phyloP scores from a whole-genome alignment of 2,329 filamentous ascomycete genomes.

The Diplodia sapinea region DNA sequence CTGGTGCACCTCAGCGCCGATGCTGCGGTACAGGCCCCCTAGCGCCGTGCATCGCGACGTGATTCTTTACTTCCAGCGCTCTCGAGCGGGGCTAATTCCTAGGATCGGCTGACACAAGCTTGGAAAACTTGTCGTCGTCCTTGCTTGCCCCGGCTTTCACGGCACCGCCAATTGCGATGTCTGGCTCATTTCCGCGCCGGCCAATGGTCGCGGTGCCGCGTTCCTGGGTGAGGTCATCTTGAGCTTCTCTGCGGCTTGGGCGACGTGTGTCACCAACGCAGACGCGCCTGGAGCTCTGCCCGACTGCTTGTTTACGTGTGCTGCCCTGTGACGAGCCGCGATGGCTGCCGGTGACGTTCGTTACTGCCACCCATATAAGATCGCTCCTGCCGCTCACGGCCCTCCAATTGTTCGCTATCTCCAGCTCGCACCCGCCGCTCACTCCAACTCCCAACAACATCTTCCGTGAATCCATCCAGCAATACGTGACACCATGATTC shows the following conservation, averaged over 20 bases:
- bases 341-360: not conserved
- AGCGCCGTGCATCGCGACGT: not conserved
- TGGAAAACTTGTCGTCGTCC: constrained; percentile 11
- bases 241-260: constrained; percentile 11
- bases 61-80: constrained; percentile 3
- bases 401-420: constrained; percentile 9
- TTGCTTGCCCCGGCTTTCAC: constrained; percentile 19
- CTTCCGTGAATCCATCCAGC: not conserved
- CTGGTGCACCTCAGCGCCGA: constrained; percentile 7
- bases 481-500: constrained; percentile 39
- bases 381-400: not conserved
- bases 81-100: constrained; percentile 5
- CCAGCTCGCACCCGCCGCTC: not conserved
- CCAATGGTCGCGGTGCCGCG: not conserved
- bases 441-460: not conserved
- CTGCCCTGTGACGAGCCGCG: constrained; percentile 20
- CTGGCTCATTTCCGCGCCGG: constrained; percentile 16
- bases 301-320: constrained; percentile 14
- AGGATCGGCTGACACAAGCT: constrained; percentile 15
- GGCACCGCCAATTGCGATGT: constrained; percentile 15
- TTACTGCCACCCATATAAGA: constrained; percentile 8
- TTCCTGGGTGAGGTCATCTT: constrained; percentile 12
- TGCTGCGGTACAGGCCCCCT: not conserved
- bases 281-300: constrained; percentile 1
- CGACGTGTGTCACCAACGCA: constrained; percentile 17